Evolutionary conservation across 306 rosid genomes (phyloP).

Genomic region (Vigna nakashimae): DNA sequence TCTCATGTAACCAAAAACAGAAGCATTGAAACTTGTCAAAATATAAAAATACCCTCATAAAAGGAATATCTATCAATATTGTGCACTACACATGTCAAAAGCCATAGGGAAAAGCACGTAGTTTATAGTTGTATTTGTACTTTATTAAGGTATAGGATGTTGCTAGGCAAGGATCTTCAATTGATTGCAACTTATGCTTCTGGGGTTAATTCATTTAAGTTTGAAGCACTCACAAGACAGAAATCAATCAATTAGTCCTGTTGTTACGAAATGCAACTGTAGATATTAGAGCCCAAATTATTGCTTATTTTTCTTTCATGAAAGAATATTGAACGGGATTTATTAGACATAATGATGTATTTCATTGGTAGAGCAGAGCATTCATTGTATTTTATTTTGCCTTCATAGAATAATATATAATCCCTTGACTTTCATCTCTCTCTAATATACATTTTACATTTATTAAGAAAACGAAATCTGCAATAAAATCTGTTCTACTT

Average conservation of each 20-base stretch:
- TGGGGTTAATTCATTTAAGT: not conserved
- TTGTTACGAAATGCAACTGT: not conserved
- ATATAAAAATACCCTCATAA: too few relatives aligned
- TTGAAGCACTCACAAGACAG: conserved; percentile 2
- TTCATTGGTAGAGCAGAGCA: not conserved
- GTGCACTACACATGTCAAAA: conserved; percentile 7
- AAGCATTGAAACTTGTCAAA: conserved; percentile 11
- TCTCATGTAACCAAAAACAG: not conserved
- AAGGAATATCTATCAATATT: too few relatives aligned
- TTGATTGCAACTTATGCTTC: not conserved
- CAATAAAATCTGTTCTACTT: not conserved
- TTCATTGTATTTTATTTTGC: not conserved
- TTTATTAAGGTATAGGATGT: not conserved
- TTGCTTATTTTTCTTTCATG: conserved; percentile 14
- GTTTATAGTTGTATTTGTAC: not conserved
- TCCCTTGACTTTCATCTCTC: not conserved
- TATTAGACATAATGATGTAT: not conserved
- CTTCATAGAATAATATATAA: not conserved
- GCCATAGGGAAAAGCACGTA: not conserved
- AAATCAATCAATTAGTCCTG: not conserved
- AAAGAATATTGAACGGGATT: conserved; percentile 5
- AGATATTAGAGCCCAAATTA: not conserved
- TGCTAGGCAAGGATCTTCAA: conserved; percentile 19
- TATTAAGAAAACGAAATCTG: not conserved
- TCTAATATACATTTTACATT: not conserved